These are phyloP conservation scores for Lactarius deliciosus DNA, from an alignment of 768 basidiomycete genomes.

Conservation along the genomic window DNA sequence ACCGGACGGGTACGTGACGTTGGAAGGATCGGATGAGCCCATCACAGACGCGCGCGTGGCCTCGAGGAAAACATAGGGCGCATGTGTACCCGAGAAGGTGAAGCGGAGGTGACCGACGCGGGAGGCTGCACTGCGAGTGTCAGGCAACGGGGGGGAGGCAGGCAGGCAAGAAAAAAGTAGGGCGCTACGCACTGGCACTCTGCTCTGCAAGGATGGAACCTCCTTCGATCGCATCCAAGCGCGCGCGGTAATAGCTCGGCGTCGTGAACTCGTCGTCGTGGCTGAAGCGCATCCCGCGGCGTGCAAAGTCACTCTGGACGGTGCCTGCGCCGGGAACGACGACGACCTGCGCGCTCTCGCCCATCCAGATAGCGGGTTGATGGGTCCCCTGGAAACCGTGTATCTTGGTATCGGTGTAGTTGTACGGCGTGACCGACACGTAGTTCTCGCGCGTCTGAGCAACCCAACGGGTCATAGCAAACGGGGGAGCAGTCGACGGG, in stretches of 20 bases:
- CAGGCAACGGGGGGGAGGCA: not conserved
- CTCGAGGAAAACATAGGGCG: slow-evolving; percentile 65
- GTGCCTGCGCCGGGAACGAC: slow-evolving; percentile 56
- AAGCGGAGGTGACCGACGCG: slow-evolving; percentile 74
- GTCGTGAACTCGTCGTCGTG: slow-evolving; percentile 54
- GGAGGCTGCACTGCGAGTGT: slow-evolving; percentile 48
- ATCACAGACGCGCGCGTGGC: slow-evolving; percentile 62
- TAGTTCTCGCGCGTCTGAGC: slow-evolving; percentile 78
- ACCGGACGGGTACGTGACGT: slow-evolving; percentile 56
- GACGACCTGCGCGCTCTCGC: slow-evolving; percentile 64
- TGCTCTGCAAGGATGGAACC: slow-evolving; percentile 57
- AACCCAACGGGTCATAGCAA: slow-evolving; percentile 86
- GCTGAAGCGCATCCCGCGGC: slow-evolving; percentile 54
- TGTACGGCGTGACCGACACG: slow-evolving; percentile 70
- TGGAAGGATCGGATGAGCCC: slow-evolving; percentile 48
- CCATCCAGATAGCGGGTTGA: slow-evolving; percentile 91
- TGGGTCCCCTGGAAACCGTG: slow-evolving; percentile 81
- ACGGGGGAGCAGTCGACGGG: slow-evolving; percentile 73
- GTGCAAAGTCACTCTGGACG: slow-evolving; percentile 55
- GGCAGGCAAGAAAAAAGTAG: not conserved
- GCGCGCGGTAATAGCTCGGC: slow-evolving; percentile 56
- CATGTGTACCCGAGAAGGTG: slow-evolving; percentile 48
- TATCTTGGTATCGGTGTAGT: slow-evolving; percentile 56
- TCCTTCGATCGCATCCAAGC: slow-evolving; percentile 52
- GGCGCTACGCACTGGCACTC: slow-evolving; percentile 52